These are phyloP conservation scores for Calonectria naviculata DNA, from an alignment of 2,329 filamentous ascomycete genomes.

Conservation along the genomic window DNA sequence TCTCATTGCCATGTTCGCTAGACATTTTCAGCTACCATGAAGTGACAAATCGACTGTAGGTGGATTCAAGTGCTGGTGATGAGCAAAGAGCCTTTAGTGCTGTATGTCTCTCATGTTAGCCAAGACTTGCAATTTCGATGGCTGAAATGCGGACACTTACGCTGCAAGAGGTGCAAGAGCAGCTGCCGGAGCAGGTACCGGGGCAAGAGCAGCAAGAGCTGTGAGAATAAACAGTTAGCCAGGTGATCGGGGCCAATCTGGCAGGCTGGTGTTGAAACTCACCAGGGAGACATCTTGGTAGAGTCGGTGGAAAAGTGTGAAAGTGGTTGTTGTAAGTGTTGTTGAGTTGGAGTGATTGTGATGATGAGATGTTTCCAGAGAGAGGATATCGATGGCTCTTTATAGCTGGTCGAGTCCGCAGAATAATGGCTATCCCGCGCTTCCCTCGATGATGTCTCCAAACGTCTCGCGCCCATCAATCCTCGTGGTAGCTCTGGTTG, in stretches of 20 bases:
- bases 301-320: not conserved
- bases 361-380: not conserved
- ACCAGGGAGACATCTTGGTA: not conserved
- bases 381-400: not conserved
- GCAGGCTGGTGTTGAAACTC: not conserved
- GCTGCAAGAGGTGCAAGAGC: not conserved
- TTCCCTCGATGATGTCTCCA: not conserved
- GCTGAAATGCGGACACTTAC: not conserved
- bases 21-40: not conserved
- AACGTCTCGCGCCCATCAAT: not conserved
- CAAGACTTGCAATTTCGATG: not conserved
- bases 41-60: not conserved
- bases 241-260: not conserved
- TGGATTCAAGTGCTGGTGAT: not conserved
- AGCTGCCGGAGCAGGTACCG: not conserved
- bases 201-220: not conserved
- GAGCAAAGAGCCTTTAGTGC: not conserved
- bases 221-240: not conserved
- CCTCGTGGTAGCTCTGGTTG: not conserved
- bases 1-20: not conserved
- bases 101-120: not conserved
- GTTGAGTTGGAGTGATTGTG: not conserved
- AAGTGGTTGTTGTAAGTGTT: not conserved
- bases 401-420: not conserved
- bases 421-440: not conserved